A percentile compares a stretch with the other conserved stretches of the same genome.
These are phyloP conservation scores for Candida ipomoeae DNA, from an alignment of 805 yeast genomes.

Conservation along the genomic window DNA sequence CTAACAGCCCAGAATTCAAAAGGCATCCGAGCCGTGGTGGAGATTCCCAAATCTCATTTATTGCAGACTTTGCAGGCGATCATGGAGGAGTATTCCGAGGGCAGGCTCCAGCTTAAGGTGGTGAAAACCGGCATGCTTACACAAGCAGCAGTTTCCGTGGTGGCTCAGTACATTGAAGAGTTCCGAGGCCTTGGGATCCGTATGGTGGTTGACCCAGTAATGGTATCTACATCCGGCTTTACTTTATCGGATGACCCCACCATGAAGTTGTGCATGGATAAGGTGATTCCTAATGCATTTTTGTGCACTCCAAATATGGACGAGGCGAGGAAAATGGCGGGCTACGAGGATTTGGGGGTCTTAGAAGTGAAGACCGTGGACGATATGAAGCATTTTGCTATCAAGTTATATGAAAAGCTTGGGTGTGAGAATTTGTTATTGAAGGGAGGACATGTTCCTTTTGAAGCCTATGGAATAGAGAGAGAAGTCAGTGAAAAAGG, in stretches of 20 bases:
- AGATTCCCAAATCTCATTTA: slow-evolving; percentile 43
- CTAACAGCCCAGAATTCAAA: slow-evolving; percentile 74
- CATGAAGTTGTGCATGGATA: slow-evolving; percentile 38
- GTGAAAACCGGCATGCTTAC: slow-evolving; percentile 81
- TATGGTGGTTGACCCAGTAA: slow-evolving; percentile 76
- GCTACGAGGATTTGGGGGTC: background rate
- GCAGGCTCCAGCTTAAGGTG: slow-evolving; percentile 42
- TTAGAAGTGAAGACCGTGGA: slow-evolving; percentile 26
- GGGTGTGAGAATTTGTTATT: slow-evolving; percentile 55
- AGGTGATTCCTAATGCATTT: slow-evolving; percentile 49
- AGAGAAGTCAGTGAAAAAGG: too few relatives aligned
- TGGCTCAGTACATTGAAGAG: slow-evolving; percentile 33
- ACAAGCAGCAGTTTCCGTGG: slow-evolving; percentile 46
- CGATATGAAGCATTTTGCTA: slow-evolving; percentile 27
- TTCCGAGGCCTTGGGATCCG: slow-evolving; percentile 24
- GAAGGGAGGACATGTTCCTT: slow-evolving; percentile 78
- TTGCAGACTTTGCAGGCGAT: slow-evolving; percentile 48
- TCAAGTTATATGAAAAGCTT: slow-evolving; percentile 21
- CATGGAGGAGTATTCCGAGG: slow-evolving; percentile 51
- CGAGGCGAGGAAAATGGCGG: slow-evolving; percentile 46
- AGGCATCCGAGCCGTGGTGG: slow-evolving; percentile 41
- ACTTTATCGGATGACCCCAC: slow-evolving; percentile 47
- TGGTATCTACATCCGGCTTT: slow-evolving; percentile 78
- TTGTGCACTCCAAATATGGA: slow-evolving; percentile 71
- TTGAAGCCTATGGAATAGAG: slow-evolving; percentile 18